These are phyloP conservation scores for Gamarada debralockiae DNA, from an alignment of 495 filamentous ascomycete species.

Conservation along the genomic window DNA sequence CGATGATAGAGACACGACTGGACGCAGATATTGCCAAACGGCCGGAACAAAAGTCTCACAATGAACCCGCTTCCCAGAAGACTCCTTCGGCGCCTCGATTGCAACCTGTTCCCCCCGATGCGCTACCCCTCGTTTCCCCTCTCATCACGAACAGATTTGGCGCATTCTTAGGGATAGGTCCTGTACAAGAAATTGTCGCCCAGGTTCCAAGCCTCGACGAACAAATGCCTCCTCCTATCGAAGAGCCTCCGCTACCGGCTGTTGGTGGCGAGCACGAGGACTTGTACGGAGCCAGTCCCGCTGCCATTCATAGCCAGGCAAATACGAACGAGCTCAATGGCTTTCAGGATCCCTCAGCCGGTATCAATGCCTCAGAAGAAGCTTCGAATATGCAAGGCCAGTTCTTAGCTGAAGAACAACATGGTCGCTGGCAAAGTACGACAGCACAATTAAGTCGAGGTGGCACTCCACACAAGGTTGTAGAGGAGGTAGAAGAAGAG, in stretches of 20 bases:
- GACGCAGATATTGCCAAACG: not conserved
- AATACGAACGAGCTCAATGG: not conserved
- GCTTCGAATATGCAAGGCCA: conserved; percentile 10
- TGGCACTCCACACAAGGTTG: not conserved
- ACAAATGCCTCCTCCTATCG: not conserved
- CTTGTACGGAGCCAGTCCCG: conserved; percentile 13
- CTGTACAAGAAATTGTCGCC: not conserved
- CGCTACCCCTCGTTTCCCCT: conserved; percentile 43
- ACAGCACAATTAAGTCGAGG: conserved; percentile 6
- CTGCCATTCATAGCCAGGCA: not conserved
- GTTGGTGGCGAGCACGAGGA: conserved; percentile 6
- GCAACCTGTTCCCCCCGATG: conserved; percentile 40
- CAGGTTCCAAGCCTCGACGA: not conserved
- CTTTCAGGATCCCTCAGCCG: conserved; percentile 9
- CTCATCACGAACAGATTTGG: conserved; percentile 26
- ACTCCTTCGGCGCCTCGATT: conserved; percentile 37
- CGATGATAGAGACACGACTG: not conserved
- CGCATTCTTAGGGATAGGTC: not conserved
- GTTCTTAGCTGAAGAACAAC: conserved; percentile 15
- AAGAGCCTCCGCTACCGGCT: not conserved
- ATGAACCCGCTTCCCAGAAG: not conserved
- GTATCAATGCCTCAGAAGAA: conserved; percentile 22
- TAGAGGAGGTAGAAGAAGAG: not conserved
- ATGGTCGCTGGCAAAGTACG: conserved; percentile 15
- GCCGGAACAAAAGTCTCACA: not conserved